phyloP scores from a whole-genome alignment of 768 basidiomycete species.

The Serendipita sp. region DNA sequence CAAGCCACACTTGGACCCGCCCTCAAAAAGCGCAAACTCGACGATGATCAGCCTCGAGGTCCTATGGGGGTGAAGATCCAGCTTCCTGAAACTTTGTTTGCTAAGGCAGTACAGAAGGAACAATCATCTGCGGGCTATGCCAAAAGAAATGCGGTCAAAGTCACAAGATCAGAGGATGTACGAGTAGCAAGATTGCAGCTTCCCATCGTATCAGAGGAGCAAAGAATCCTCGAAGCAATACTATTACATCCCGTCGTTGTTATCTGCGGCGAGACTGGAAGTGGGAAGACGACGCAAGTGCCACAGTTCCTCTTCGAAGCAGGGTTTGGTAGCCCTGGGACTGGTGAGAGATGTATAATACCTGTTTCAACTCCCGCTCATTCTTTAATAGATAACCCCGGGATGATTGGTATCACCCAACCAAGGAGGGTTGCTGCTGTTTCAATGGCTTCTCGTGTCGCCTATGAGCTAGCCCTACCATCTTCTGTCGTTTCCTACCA shows the following conservation, averaged over 20 bases:
- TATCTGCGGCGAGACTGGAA: slow-evolving; percentile 90
- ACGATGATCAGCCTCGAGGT: slow-evolving; percentile 33
- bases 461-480: slow-evolving; percentile 77
- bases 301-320: slow-evolving; percentile 98
- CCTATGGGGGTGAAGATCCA: slow-evolving; percentile 62
- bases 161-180: slow-evolving; percentile 53
- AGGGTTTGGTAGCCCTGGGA: slow-evolving; percentile 72
- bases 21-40: slow-evolving; percentile 14
- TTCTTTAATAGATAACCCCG: slow-evolving; percentile 62
- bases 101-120: slow-evolving; percentile 28
- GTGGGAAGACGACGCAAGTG: slow-evolving; percentile 95
- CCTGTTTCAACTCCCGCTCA: neutral
- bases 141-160: slow-evolving; percentile 22
- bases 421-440: slow-evolving; percentile 94
- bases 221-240: slow-evolving; percentile 84
- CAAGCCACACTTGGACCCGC: slow-evolving; percentile 10
- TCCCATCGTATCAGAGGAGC: slow-evolving; percentile 87
- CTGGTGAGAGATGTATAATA: slow-evolving; percentile 36
- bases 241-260: slow-evolving; percentile 73
- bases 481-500: slow-evolving; percentile 82
- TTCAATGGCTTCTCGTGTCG: slow-evolving; percentile 87
- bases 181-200: slow-evolving; percentile 62
- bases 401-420: slow-evolving; percentile 96
- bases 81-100: slow-evolving; percentile 51
- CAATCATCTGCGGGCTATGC: slow-evolving; percentile 6